Conservation (phyloP, 2,329 filamentous ascomycete species). For the Trichoderma sp. region DNA sequence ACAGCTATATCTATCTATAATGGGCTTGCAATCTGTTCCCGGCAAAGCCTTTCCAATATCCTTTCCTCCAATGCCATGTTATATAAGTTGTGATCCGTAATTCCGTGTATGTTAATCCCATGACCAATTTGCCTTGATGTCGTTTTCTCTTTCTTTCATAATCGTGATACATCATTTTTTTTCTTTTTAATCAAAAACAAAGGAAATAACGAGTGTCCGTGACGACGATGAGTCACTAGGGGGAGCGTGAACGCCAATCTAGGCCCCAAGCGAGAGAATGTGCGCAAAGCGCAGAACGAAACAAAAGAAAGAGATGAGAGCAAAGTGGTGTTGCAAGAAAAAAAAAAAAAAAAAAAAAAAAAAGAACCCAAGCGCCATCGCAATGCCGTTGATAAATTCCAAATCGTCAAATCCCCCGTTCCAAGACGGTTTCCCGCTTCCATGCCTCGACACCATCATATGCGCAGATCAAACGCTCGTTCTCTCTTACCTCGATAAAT, state of each 20-base stretch:
- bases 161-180: not conserved
- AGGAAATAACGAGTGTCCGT: constrained; percentile 13
- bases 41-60: not conserved
- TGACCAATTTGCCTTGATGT: not conserved
- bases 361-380: constrained; percentile 9
- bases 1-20: not conserved
- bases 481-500: not conserved
- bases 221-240: constrained; percentile 12
- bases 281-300: not conserved
- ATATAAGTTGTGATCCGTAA: not conserved
- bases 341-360: not conserved
- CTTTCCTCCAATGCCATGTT: not conserved
- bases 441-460: not conserved
- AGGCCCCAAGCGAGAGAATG: not conserved
- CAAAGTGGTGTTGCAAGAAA: constrained; percentile 7
- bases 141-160: not conserved
- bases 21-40: constrained; percentile 7
- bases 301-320: constrained; percentile 5
- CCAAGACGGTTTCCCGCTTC: not conserved
- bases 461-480: not conserved
- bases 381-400: not conserved
- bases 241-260: not conserved
- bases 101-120: not conserved
- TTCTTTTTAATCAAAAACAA: not conserved
- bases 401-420: not conserved